phyloP scores from a whole-genome alignment of 2,329 filamentous ascomycete species.

The Diatrype stigma region DNA sequence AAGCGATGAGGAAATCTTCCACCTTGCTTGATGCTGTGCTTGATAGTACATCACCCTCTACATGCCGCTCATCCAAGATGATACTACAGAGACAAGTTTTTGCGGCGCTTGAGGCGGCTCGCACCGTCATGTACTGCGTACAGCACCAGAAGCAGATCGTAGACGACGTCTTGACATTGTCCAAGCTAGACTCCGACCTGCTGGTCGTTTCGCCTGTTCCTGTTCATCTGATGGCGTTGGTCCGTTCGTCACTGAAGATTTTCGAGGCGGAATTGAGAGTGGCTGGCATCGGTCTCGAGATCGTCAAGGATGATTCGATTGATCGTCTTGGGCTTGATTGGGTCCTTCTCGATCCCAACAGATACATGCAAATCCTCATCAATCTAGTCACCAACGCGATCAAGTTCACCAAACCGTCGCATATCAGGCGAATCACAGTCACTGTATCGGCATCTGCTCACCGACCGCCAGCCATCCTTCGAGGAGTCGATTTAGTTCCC shows the following conservation, averaged over 20 bases:
- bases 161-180: slow-evolving; percentile 70
- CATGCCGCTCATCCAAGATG: neutral
- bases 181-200: slow-evolving; percentile 72
- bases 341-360: slow-evolving; percentile 66
- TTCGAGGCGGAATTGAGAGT: slow-evolving; percentile 71
- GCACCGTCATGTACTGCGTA: slow-evolving; percentile 73
- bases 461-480: slow-evolving; percentile 35
- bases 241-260: slow-evolving; percentile 68
- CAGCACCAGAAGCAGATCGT: slow-evolving; percentile 77
- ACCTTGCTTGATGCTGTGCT: slow-evolving; percentile 3
- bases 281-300: slow-evolving; percentile 62
- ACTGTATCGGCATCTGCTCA: slow-evolving; percentile 40
- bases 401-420: slow-evolving; percentile 69
- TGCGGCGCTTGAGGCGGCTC: slow-evolving; percentile 66
- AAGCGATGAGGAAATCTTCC: slow-evolving; percentile 17
- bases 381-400: slow-evolving; percentile 78
- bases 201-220: slow-evolving; percentile 68
- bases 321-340: slow-evolving; percentile 55
- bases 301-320: slow-evolving; percentile 61
- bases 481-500: slow-evolving; percentile 59
- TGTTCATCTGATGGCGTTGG: slow-evolving; percentile 62
- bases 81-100: slow-evolving; percentile 41
- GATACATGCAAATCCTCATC: slow-evolving; percentile 74
- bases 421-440: slow-evolving; percentile 51
- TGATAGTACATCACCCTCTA: neutral